Base-by-base conservation (phyloP, 2,329 filamentous ascomycete genomes). In the Cercospora brassicicola region DNA sequence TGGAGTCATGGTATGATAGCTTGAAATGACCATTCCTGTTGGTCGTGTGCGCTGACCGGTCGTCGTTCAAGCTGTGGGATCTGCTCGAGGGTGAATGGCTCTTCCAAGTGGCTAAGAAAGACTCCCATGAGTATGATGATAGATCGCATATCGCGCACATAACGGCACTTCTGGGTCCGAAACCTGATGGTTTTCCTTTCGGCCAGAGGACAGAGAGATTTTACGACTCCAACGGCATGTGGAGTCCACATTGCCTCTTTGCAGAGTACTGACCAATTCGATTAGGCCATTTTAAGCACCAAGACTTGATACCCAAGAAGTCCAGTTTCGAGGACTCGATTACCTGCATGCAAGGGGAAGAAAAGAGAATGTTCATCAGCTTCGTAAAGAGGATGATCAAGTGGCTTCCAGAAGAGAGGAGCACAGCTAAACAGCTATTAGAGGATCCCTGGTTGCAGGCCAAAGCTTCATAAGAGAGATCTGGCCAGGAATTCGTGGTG, bases 381-480 rank as follows among this genome's bases (percentile, higher is more conserved):
- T 80, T 82, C 62, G 74, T 80, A 28, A 70, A 71, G 59, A 75
- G 72, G 7, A 81, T 82, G 79, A 69, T 82, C 13, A 73, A 73
- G 60, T 82, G 80, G 79, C 60, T 76, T 23, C 79, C 79, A 20
- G 79, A 81, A 69, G 77, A 81, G 48, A 75, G 80, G 57, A 75
- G 69, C 59, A 77, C 77, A 7, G 78, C 80, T 13, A 76, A 71
- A 64, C 71, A 81, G 69, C 73, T 81, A 20, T 71, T 81, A 15
- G 70, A 77, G 2, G 75, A 81, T 69, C 76, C 77, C 61, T 81
- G 78, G 78, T 71, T 80, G 30, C 26, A 57, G 9, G 18, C 48
- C 7, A 13, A 15, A 51, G 4, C 20, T 51, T 7, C 9, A 51
- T 51, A 23, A 51, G 20, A 20, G 20, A 20, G 11, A 20, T 39